Evolutionary conservation across 371 early-diverging fungal genomes (phyloP), one percentile per base, ranked within the genome.

Genomic region (Mortierella sp.): DNA sequence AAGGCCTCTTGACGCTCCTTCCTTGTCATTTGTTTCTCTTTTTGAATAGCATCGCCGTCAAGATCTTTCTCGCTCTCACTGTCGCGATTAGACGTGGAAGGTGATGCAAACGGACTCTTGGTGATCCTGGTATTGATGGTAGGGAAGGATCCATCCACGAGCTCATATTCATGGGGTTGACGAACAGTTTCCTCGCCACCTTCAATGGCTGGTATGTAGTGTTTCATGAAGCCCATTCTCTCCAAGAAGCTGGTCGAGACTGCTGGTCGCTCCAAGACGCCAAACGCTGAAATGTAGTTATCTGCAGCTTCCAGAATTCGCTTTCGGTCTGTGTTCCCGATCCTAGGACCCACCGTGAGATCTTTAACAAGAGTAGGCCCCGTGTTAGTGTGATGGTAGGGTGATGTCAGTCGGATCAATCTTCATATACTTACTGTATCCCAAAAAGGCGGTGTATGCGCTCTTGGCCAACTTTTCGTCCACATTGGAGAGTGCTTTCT

Each of bases 281-380:
- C 78, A 37, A 78, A 78, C 3, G 71, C 72, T 1, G 41, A 54
- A 24, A 71, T 67, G 14, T 71, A 78, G 24, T 57, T 53, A 47
- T 67, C 78, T 17, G 71, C 68, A 17, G 71, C 54, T 27, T 80
- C 67, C 5, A 71, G 51, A 29, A 66, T 60, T 46, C 49, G 51
- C 50, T 44, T 68, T 27, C 54, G 52, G 43, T 61, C 71, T 13
- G 58, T 64, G 29, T 56, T 63, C 3, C 57, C 64, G 25, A 78
- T 78, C 54, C 40, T 49, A 39, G 63, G 66, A 1, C 73, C 67
- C 28, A 57, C 66, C 31, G 65, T 71, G 40, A 77, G 46, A 49
- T 58, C 85, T 79, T 79, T 85, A 86, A 43, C 13, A 13, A 47
- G 90, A 46, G 81, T 79, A 25, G 85, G 83, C 10, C 80, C 71